These are phyloP conservation scores for Plasmodium chabaudi DNA, from an alignment of 169 alveolate species.

Conservation along the genomic window DNA sequence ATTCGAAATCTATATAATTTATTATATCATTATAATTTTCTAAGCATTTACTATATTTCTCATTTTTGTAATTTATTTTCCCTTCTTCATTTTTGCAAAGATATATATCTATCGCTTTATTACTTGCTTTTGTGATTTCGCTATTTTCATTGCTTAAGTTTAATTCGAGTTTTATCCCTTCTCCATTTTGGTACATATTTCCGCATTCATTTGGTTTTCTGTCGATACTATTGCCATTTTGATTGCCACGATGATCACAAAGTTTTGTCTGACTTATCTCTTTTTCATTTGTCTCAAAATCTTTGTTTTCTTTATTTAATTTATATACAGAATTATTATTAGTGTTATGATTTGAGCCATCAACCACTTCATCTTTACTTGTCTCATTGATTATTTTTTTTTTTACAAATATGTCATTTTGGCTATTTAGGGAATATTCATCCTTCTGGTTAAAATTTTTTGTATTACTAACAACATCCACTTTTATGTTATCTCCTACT, in stretches of 20 bases:
- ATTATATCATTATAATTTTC: constrained; percentile 74
- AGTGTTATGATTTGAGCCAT: background rate
- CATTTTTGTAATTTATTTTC: constrained; percentile 57
- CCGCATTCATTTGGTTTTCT: background rate
- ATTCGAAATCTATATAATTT: constrained; percentile 71
- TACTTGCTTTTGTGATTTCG: background rate
- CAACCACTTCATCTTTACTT: background rate
- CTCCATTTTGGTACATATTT: background rate
- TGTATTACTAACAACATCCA: background rate
- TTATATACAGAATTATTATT: background rate
- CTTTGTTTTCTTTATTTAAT: background rate
- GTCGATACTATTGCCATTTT: too few species aligned
- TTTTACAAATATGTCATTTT: background rate
- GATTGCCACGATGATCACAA: background rate
- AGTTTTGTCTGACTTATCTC: background rate
- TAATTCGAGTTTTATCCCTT: background rate
- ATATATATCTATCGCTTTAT: constrained; percentile 48
- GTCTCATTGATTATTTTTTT: background rate
- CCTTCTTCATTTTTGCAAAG: constrained; percentile 62
- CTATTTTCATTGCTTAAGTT: constrained; percentile 6
- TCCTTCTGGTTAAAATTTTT: background rate
- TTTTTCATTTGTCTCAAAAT: background rate
- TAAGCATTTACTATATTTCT: constrained; percentile 50
- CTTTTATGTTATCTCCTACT: background rate
- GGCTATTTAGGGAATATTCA: constrained; percentile 38